phyloP scores from a whole-genome alignment of 2,329 filamentous ascomycete genomes.

The Penicillium olsonii region DNA sequence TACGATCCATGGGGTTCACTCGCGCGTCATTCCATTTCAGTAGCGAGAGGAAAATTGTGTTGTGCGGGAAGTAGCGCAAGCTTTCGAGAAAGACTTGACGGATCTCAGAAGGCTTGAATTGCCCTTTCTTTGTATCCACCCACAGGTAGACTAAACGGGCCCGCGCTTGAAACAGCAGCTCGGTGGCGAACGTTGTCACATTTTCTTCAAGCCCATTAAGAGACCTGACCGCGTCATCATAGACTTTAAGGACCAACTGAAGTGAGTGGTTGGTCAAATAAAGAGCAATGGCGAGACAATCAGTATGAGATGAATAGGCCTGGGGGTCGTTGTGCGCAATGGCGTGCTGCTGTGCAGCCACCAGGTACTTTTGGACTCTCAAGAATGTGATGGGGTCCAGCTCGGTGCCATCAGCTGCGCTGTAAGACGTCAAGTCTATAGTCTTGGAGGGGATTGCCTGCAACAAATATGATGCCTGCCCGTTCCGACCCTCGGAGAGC shows the following conservation, averaged over 20 bases:
- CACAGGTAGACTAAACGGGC: constrained; percentile 68
- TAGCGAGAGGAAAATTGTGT: constrained; percentile 72
- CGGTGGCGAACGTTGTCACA: constrained; percentile 43
- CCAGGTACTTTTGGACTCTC: constrained; percentile 48
- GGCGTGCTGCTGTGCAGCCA: constrained; percentile 56
- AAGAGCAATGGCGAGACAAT: constrained; percentile 64
- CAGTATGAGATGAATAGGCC: constrained; percentile 58
- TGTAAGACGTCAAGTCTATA: constrained; percentile 34
- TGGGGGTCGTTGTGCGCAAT: constrained; percentile 53
- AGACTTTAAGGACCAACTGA: constrained; percentile 39
- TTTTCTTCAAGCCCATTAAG: constrained; percentile 38
- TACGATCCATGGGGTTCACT: constrained; percentile 72
- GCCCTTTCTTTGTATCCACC: constrained; percentile 56
- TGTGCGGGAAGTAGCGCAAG: constrained; percentile 68
- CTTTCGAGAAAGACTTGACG: constrained; percentile 63
- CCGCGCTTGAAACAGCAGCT: constrained; percentile 69
- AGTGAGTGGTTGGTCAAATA: constrained; percentile 59
- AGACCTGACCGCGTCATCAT: constrained; percentile 48
- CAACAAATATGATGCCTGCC: constrained; percentile 41
- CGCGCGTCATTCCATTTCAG: constrained; percentile 74
- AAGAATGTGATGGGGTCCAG: constrained; percentile 38
- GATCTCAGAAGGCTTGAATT: constrained; percentile 68
- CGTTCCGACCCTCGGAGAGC: constrained; percentile 49
- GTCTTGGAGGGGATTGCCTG: constrained; percentile 40
- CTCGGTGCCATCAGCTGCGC: constrained; percentile 9